Evolutionary conservation across 306 rosid genomes (phyloP).

Genomic region (Cicer cuneatum): DNA sequence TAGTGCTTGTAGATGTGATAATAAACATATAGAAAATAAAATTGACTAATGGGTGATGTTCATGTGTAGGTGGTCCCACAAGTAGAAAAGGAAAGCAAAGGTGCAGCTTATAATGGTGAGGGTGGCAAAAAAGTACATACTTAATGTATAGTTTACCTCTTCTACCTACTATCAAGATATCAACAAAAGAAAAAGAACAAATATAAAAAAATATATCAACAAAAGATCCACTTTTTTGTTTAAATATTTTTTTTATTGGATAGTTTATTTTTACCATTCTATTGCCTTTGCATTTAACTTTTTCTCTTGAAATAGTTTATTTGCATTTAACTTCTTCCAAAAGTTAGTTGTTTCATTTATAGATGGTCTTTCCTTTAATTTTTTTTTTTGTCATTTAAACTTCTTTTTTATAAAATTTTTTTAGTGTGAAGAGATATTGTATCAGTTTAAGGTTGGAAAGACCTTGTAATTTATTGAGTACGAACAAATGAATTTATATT

Average conservation of each 20-base stretch:
- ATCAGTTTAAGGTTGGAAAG: no score
- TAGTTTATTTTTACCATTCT: neutral
- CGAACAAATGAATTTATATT: no score
- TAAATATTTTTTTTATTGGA: neutral
- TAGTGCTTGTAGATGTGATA: neutral
- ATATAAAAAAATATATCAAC: neutral
- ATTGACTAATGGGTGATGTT: conserved; percentile 11
- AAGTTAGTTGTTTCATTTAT: no score
- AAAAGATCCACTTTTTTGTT: neutral
- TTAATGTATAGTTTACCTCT: conserved; percentile 13
- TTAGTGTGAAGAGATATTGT: no score
- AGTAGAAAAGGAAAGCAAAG: conserved; percentile 47
- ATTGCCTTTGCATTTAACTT: neutral
- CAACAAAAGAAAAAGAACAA: neutral
- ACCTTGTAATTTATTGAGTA: no score
- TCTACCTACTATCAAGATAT: conserved; percentile 18
- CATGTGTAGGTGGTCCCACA: conserved; percentile 76
- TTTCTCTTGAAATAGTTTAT: neutral
- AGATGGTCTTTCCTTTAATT: no score
- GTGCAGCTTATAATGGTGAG: neutral
- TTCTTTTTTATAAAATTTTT: no score
- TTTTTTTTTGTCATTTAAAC: no score
- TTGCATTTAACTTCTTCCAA: no score
- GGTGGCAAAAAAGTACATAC: conserved; percentile 40
- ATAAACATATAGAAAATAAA: neutral